Conservation (phyloP, 2,329 filamentous ascomycete species). For the Beauveria sp. region DNA sequence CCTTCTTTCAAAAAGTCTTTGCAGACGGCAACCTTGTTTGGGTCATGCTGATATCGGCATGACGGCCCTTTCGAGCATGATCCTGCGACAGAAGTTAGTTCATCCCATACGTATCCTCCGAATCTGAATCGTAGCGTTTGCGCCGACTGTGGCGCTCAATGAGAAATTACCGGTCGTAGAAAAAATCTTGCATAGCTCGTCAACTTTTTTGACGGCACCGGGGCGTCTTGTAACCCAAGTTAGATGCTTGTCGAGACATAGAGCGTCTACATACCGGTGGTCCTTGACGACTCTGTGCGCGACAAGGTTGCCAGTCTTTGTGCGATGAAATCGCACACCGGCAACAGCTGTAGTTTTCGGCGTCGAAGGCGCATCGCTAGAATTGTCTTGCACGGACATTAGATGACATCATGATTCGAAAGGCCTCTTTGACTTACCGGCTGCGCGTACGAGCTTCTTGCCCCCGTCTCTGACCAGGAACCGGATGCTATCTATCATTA, state of each 20-base stretch:
- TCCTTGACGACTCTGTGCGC: slow-evolving; percentile 67
- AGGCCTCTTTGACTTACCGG: slow-evolving; percentile 44
- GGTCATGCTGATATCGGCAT: slow-evolving; percentile 79
- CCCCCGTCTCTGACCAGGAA: slow-evolving; percentile 70
- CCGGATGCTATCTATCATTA: slow-evolving; percentile 62
- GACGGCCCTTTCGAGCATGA: slow-evolving; percentile 73
- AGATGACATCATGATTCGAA: background rate
- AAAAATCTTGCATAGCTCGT: slow-evolving; percentile 66
- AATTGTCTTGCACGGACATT: slow-evolving; percentile 38
- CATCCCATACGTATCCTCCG: slow-evolving; percentile 9
- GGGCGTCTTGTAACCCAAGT: slow-evolving; percentile 34
- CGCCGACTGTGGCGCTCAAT: slow-evolving; percentile 19
- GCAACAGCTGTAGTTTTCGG: slow-evolving; percentile 67
- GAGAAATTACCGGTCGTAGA: slow-evolving; percentile 60
- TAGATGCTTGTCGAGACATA: slow-evolving; percentile 26
- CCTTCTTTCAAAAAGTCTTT: slow-evolving; percentile 77
- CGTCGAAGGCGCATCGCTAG: slow-evolving; percentile 56
- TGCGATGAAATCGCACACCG: slow-evolving; percentile 75
- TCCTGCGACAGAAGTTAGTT: slow-evolving; percentile 54
- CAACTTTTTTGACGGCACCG: slow-evolving; percentile 56
- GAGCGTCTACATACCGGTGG: slow-evolving; percentile 56
- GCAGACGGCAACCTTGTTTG: slow-evolving; percentile 81
- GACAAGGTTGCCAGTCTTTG: slow-evolving; percentile 81
- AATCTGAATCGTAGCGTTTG: slow-evolving; percentile 11
- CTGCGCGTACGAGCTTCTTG: slow-evolving; percentile 70